Conservation (phyloP, 352 stramenopile genomes). For the Detonula confervacea region DNA sequence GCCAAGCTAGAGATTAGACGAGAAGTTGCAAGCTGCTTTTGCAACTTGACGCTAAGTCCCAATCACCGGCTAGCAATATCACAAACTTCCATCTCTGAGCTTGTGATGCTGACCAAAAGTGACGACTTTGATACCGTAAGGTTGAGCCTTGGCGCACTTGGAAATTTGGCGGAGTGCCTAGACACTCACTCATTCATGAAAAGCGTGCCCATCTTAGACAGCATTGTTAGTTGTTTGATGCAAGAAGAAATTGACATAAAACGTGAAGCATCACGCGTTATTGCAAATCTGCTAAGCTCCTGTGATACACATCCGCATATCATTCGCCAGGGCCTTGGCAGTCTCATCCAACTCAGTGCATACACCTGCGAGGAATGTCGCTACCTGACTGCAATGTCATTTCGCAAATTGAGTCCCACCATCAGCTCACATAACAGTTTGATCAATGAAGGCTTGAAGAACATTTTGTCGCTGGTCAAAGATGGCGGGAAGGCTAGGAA, state of each 20-base stretch:
- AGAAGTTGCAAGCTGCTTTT: slow-evolving; percentile 93
- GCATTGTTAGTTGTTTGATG: slow-evolving; percentile 85
- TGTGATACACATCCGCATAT: slow-evolving; percentile 91
- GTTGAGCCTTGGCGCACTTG: slow-evolving; percentile 91
- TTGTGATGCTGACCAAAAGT: slow-evolving; percentile 90
- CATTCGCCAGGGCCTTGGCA: slow-evolving; percentile 90
- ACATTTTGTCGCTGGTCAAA: slow-evolving; percentile 91
- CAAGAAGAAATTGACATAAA: slow-evolving; percentile 91
- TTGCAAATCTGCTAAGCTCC: slow-evolving; percentile 94
- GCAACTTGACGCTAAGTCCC: slow-evolving; percentile 92
- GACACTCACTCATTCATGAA: slow-evolving; percentile 92
- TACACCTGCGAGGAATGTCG: slow-evolving; percentile 92
- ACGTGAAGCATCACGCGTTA: slow-evolving; percentile 91
- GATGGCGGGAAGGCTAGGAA: slow-evolving; percentile 91
- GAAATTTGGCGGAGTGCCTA: slow-evolving; percentile 93
- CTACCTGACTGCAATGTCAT: slow-evolving; percentile 93
- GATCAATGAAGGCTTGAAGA: slow-evolving; percentile 90
- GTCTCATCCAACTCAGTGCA: slow-evolving; percentile 91
- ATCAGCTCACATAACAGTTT: slow-evolving; percentile 90
- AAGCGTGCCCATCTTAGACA: slow-evolving; percentile 35
- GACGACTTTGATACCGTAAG: slow-evolving; percentile 91
- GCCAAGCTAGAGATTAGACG: slow-evolving; percentile 93
- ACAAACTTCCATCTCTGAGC: slow-evolving; percentile 82
- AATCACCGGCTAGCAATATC: slow-evolving; percentile 92
- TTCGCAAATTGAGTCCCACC: slow-evolving; percentile 94